These are phyloP conservation scores for Pontederia paniculata DNA, from an alignment of 176 grass and related monocot species.

Conservation along the genomic window DNA sequence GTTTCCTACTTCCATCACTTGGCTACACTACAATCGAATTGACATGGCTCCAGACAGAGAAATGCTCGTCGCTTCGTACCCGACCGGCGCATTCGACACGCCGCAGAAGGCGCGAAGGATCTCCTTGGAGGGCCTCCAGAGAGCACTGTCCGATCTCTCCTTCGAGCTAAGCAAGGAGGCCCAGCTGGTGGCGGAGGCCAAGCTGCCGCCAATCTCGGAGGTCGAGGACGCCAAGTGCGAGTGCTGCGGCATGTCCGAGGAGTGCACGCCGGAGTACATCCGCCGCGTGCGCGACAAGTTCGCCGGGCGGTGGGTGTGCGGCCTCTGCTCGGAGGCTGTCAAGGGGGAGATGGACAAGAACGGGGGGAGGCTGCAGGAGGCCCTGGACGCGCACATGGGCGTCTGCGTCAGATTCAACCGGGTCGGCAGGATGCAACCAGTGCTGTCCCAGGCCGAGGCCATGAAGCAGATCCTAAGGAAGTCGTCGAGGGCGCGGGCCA, in stretches of 20 bases:
- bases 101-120: constrained; percentile 35
- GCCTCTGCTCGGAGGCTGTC: constrained; percentile 69
- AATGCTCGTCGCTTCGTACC: constrained; percentile 17
- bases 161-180: constrained; percentile 46
- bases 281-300: constrained; percentile 48
- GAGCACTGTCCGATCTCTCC: constrained; percentile 63
- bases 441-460: constrained; percentile 27
- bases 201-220: constrained; percentile 47
- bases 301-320: constrained; percentile 79
- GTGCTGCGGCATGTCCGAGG: constrained; percentile 78
- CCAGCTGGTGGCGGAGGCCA: background rate
- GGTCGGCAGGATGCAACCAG: constrained; percentile 69
- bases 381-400: constrained; percentile 43
- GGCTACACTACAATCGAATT: background rate
- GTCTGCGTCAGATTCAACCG: constrained; percentile 65
- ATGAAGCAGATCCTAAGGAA: constrained; percentile 4
- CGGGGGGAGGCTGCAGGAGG: constrained; percentile 28
- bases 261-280: constrained; percentile 87
- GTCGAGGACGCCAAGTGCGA: constrained; percentile 66
- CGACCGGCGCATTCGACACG: background rate
- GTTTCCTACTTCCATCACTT: constrained; percentile 5
- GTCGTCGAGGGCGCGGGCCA: background rate
- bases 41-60: constrained; percentile 60
- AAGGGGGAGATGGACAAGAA: constrained; percentile 42
- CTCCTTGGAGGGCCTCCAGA: constrained; percentile 72